Conservation (phyloP, 495 filamentous ascomycete genomes). For the Thozetella sp. region DNA sequence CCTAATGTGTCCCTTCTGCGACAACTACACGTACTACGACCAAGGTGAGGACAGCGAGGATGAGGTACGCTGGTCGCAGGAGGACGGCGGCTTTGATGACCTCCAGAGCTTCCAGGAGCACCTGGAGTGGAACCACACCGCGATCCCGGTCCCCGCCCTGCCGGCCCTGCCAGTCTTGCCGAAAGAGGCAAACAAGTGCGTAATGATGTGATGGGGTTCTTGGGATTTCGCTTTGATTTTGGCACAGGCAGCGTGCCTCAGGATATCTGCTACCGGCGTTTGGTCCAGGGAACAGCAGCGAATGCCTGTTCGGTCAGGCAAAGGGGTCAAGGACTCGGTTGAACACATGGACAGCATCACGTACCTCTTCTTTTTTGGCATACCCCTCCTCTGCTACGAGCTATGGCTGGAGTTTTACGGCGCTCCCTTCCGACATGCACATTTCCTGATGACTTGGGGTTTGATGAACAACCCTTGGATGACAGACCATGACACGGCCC, state of each 20-base stretch:
- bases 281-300: neutral
- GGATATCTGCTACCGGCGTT: neutral
- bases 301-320: neutral
- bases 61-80: slow-evolving; percentile 38
- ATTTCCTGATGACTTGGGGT: too few relatives aligned
- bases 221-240: slow-evolving; percentile 6
- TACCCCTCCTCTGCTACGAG: neutral
- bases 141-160: slow-evolving; percentile 26
- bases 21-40: slow-evolving; percentile 47
- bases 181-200: slow-evolving; percentile 19
- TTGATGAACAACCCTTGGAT: too few relatives aligned
- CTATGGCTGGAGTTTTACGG: neutral
- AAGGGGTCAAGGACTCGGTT: neutral
- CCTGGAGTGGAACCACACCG: slow-evolving; percentile 47
- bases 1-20: slow-evolving; percentile 47
- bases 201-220: slow-evolving; percentile 39
- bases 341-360: neutral
- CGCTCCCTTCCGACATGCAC: too few relatives aligned
- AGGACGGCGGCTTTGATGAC: slow-evolving; percentile 40
- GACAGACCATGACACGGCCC: too few relatives aligned
- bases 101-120: slow-evolving; percentile 42
- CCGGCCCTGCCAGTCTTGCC: slow-evolving; percentile 13
- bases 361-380: neutral
- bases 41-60: slow-evolving; percentile 43
- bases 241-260: too few relatives aligned